phyloP scores from a whole-genome alignment of 306 rosid genomes.

The Leucaena leucocephala region DNA sequence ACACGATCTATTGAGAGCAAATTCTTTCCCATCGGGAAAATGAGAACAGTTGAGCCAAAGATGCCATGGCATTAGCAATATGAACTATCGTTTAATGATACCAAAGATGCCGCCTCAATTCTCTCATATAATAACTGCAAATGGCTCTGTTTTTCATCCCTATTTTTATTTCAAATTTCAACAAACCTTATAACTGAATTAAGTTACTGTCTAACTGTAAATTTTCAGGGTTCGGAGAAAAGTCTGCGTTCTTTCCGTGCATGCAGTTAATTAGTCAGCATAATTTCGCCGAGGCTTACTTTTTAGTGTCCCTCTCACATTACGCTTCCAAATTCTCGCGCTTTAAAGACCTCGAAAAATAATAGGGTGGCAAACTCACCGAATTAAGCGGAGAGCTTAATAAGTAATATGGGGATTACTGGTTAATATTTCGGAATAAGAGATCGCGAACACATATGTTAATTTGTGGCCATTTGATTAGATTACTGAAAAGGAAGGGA shows the following conservation, averaged over 20 bases:
- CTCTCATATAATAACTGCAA: conserved; percentile 16
- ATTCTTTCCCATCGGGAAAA: background rate
- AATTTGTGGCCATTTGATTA: conserved; percentile 26
- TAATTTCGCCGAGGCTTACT: background rate
- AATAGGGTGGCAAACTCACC: background rate
- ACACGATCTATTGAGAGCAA: conserved; percentile 1
- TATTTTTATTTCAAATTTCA: background rate
- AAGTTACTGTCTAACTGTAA: background rate
- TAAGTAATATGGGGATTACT: background rate
- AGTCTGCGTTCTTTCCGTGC: background rate
- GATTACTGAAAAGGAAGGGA: conserved; percentile 30
- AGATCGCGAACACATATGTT: background rate
- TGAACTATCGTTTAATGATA: background rate
- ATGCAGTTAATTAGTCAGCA: background rate
- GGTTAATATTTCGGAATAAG: background rate
- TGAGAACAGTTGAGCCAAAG: background rate
- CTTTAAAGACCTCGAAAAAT: background rate
- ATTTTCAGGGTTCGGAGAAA: background rate
- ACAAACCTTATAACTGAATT: conserved; percentile 5
- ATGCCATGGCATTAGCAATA: background rate
- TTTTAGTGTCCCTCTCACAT: background rate
- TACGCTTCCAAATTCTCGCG: background rate
- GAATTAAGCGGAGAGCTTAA: background rate
- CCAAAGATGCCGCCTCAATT: conserved; percentile 2
- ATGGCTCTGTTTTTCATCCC: background rate